phyloP scores from a whole-genome alignment of 352 stramenopile species.

The Peronosclerospora sorghi region DNA sequence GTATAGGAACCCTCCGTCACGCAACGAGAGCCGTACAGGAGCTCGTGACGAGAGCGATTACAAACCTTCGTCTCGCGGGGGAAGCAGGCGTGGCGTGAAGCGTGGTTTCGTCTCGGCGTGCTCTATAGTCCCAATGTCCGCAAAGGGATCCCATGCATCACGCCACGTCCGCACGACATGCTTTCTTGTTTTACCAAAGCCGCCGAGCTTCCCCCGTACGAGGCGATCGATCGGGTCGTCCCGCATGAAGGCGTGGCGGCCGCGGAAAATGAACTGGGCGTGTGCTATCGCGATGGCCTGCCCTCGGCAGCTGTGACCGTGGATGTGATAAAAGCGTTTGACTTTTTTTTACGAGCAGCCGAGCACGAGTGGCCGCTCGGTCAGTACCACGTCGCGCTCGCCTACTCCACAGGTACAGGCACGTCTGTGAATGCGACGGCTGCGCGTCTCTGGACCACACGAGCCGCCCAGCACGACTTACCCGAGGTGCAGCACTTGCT shows the following conservation, averaged over 20 bases:
- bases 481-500: constrained; percentile 18
- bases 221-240: constrained; percentile 17
- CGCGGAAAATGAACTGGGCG: constrained; percentile 26
- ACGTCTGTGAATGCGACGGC: constrained; percentile 15
- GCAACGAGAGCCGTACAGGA: too few relatives aligned
- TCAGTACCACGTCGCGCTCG: constrained; percentile 25
- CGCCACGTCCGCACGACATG: constrained; percentile 14
- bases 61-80: constrained; percentile 15
- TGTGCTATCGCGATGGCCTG: constrained; percentile 25
- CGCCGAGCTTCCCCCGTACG: constrained; percentile 18
- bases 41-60: constrained; percentile 13
- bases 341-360: constrained; percentile 24
- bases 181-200: constrained; percentile 27
- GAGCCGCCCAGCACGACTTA: constrained; percentile 24
- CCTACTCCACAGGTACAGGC: constrained; percentile 19
- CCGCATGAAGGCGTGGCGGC: constrained; percentile 24
- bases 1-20: constrained; percentile 11
- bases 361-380: constrained; percentile 25
- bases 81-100: constrained; percentile 26
- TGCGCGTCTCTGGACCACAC: constrained; percentile 24
- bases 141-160: constrained; percentile 16
- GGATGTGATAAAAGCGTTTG: constrained; percentile 17
- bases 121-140: constrained; percentile 18
- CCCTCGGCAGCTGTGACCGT: constrained; percentile 7
- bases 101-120: constrained; percentile 29